Percentiles rank a stretch among this genome's conserved stretches.
These are phyloP conservation scores for Pilasporangium apinafurcum DNA, from an alignment of 352 stramenopile genomes.

Conservation along the genomic window DNA sequence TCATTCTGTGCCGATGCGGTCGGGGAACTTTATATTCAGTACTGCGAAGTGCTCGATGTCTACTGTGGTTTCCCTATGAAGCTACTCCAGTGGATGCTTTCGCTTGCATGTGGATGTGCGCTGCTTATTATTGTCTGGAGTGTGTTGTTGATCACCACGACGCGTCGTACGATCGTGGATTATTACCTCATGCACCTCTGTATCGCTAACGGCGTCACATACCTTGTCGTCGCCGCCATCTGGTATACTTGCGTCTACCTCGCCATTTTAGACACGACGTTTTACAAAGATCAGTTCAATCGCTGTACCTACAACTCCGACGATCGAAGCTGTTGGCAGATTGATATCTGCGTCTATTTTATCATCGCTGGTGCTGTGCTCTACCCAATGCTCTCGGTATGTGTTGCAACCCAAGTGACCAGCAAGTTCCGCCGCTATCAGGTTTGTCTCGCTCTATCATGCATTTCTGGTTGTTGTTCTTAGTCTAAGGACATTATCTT, in stretches of 20 bases:
- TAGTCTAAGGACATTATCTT: neutral
- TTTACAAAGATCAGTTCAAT: slow-evolving; percentile 78
- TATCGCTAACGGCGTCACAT: slow-evolving; percentile 45
- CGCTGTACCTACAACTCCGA: slow-evolving; percentile 54
- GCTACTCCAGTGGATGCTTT: slow-evolving; percentile 53
- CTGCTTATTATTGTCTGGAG: slow-evolving; percentile 45
- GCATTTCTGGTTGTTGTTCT: neutral
- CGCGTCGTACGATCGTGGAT: slow-evolving; percentile 55
- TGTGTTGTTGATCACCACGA: slow-evolving; percentile 39
- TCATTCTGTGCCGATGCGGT: slow-evolving; percentile 41
- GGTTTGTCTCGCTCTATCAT: slow-evolving; percentile 1
- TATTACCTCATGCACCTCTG: slow-evolving; percentile 69
- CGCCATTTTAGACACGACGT: slow-evolving; percentile 53
- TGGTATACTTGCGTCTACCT: slow-evolving; percentile 74
- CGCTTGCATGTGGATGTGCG: slow-evolving; percentile 35
- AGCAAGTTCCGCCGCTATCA: slow-evolving; percentile 59
- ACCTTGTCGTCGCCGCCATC: slow-evolving; percentile 32
- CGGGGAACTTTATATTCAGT: slow-evolving; percentile 68
- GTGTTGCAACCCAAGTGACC: slow-evolving; percentile 48
- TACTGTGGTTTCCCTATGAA: slow-evolving; percentile 59
- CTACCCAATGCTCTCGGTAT: slow-evolving; percentile 54
- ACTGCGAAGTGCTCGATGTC: slow-evolving; percentile 61
- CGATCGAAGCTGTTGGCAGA: slow-evolving; percentile 61
- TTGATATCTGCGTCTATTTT: slow-evolving; percentile 59
- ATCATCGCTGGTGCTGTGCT: slow-evolving; percentile 37